A percentile compares a stretch with the other conserved stretches of the same genome.
Evolutionary conservation across 2,329 filamentous ascomycete genomes (phyloP).

Genomic region (Bipolaris oryzae): DNA sequence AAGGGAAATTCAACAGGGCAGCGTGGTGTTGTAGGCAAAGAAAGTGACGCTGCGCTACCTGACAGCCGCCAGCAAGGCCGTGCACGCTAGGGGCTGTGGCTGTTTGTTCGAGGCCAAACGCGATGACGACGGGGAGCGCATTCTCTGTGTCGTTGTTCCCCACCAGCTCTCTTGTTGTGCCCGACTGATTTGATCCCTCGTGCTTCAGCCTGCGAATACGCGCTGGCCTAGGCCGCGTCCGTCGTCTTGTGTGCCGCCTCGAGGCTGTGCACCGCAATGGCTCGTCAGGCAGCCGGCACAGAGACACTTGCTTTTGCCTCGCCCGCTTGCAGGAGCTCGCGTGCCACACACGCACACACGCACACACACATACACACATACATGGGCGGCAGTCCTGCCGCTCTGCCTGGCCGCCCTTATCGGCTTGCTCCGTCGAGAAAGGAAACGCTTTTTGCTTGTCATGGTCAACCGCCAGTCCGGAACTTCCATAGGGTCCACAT

Average conservation of each 20-base stretch:
- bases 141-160: conserved; percentile 23
- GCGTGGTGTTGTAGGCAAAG: conserved; percentile 27
- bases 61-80: conserved; percentile 14
- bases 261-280: conserved; percentile 17
- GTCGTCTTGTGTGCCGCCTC: not conserved
- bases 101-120: conserved; percentile 20
- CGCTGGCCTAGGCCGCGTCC: not conserved
- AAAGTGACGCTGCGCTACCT: conserved; percentile 21
- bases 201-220: conserved; percentile 5
- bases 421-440: not conserved
- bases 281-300: conserved; percentile 10
- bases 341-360: conserved; percentile 26
- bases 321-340: conserved; percentile 23
- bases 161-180: conserved; percentile 12
- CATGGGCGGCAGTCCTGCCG: not conserved
- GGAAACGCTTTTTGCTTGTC: not conserved
- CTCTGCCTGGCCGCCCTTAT: not conserved
- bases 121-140: conserved; percentile 24
- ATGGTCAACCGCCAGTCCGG: not conserved
- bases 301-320: not conserved
- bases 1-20: conserved; percentile 20
- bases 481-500: conserved; percentile 8
- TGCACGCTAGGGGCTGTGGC: conserved; percentile 14
- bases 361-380: too few relatives aligned
- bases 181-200: conserved; percentile 1